A percentile compares a stretch with the other conserved stretches of the same genome.
Evolutionary conservation across 2,329 filamentous ascomycete species (phyloP).

Genomic region (Apiospora rasikravindrae): DNA sequence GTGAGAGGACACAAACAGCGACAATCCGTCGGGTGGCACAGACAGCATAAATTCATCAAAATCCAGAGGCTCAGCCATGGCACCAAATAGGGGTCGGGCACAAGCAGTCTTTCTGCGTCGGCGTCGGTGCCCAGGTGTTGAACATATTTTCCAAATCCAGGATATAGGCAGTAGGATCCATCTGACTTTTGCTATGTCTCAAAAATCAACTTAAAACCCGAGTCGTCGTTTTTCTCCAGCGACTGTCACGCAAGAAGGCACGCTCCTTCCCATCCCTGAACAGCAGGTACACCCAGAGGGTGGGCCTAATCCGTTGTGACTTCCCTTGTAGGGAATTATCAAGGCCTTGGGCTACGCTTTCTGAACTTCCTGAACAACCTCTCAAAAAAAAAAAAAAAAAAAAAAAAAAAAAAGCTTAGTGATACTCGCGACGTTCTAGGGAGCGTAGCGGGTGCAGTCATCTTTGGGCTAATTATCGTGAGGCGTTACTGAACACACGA

Average conservation of each 20-base stretch:
- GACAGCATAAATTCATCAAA: conserved; percentile 19
- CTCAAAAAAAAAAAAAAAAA: not conserved
- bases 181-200: not conserved
- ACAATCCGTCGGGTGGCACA: not conserved
- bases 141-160: too few species aligned
- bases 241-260: not conserved
- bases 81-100: not conserved
- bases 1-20: conserved; percentile 19
- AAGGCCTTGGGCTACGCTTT: not conserved
- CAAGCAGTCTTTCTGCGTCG: not conserved
- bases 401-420: too few species aligned
- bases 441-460: too few species aligned
- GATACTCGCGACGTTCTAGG: too few species aligned
- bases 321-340: not conserved
- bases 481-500: not conserved
- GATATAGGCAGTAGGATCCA: too few species aligned
- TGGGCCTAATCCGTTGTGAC: not conserved
- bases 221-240: not conserved
- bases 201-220: not conserved
- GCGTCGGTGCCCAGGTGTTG: not conserved
- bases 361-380: not conserved
- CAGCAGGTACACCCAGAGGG: not conserved
- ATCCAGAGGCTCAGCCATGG: conserved; percentile 20
- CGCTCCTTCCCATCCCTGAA: not conserved
- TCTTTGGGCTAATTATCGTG: too few species aligned